Evolutionary conservation across 176 grass and related monocot species (phyloP).

Genomic region (Sorghum bicolor): DNA sequence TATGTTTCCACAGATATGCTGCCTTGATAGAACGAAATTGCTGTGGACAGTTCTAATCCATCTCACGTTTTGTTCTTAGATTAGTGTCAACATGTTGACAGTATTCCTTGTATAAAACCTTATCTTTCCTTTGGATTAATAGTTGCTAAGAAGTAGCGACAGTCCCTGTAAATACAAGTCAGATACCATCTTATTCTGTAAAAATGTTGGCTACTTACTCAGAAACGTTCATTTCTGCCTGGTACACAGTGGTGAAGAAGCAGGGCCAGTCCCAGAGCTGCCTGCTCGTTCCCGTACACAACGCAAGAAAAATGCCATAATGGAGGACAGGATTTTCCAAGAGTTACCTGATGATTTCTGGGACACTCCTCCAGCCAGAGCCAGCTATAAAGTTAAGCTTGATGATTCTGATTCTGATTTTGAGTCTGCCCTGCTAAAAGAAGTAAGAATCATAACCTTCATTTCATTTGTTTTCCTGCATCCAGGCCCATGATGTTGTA

Average conservation of each 20-base stretch:
- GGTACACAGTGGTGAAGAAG: constrained; percentile 66
- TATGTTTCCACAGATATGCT: not conserved
- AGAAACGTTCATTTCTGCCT: constrained; percentile 29
- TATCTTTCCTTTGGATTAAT: not conserved
- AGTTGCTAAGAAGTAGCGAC: not conserved
- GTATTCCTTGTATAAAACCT: not conserved
- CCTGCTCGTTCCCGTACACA: constrained; percentile 1
- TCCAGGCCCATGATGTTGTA: not conserved
- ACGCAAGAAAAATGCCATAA: constrained; percentile 35
- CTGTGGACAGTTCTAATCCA: not conserved
- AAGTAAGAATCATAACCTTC: constrained; percentile 45
- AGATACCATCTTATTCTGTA: not conserved
- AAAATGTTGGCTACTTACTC: not conserved
- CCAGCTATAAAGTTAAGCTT: constrained; percentile 21
- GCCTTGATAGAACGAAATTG: not conserved
- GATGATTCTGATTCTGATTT: constrained; percentile 49
- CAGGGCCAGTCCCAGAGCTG: constrained; percentile 65
- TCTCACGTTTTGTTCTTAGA: not conserved
- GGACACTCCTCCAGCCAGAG: constrained; percentile 14
- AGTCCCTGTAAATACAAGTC: not conserved
- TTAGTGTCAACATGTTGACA: not conserved
- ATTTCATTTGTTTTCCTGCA: constrained; percentile 10
- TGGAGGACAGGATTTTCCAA: constrained; percentile 18
- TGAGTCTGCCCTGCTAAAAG: constrained; percentile 48
- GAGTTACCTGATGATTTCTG: constrained; percentile 46